Base-by-base conservation (phyloP, 148 eudicot species). In the Pharnaceum exiguum region DNA sequence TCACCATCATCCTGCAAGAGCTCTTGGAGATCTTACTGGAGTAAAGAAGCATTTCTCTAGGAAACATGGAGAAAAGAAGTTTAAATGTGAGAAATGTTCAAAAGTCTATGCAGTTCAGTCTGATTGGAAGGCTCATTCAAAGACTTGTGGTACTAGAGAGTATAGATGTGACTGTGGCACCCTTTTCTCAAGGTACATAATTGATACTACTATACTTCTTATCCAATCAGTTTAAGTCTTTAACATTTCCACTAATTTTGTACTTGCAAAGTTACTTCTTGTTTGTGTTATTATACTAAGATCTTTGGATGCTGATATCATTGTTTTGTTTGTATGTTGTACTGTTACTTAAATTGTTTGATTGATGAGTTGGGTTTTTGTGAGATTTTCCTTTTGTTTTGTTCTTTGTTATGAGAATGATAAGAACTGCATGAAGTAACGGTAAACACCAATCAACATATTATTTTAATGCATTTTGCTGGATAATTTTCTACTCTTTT, bases 51-150 rank as follows among this genome's bases (percentile, higher is more conserved):
- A 91, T 57, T 91, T 68, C 47, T 87, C 80, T 30, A 68, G 97
- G 44, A 90, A 90, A 71, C 97, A 90, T 70, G 95, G 97, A 2
- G 97, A 90, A 51, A 91, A 91, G 68, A 91, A 91, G 26, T 91
- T 72, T 56, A 85, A 85, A 59, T 90, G 97, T 68, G 95, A 84
- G 12, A 90, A 87, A 38, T 90, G 97, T 55, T 82, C 91, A 2
- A 91, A 91, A 82, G 57, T 82, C 32, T 91, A 91, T 71, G 98
- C 96, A 9, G 98, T 91, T 73, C 86, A 79, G 36, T 84, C 94
- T 1, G 98, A 91, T 81, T 91, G 96, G 98, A 91, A 87, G 55
- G 98, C 98, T 63, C 98, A 91, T 40, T 69, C 86, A 22, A 91
- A 87, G 57, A 85, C 82, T 36, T 91, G 98, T 77, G 98, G 98